Evolutionary conservation across 352 stramenopile species (phyloP).

Genomic region (Globisporangium paddicum): DNA sequence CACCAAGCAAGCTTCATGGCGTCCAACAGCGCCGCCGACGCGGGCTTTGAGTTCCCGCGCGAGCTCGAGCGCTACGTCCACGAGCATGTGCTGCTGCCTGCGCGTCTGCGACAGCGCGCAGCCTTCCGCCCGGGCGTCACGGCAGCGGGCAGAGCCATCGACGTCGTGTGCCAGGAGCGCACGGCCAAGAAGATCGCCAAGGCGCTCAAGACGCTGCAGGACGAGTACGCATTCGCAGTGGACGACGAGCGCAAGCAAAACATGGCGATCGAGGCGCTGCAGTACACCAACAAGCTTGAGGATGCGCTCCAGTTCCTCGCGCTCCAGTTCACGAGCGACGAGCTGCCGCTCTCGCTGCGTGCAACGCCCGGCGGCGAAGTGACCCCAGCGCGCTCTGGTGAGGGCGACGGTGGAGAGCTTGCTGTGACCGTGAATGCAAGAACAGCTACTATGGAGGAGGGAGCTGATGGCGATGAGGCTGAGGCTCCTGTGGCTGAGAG

Average conservation of each 20-base stretch:
- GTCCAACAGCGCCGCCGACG: slow-evolving; percentile 14
- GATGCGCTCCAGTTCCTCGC: slow-evolving; percentile 63
- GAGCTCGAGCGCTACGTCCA: slow-evolving; percentile 53
- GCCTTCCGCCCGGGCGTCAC: slow-evolving; percentile 51
- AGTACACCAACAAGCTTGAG: slow-evolving; percentile 60
- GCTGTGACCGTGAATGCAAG: slow-evolving; percentile 26
- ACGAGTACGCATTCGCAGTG: slow-evolving; percentile 41
- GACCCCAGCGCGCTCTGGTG: not conserved
- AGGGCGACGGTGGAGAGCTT: slow-evolving; percentile 17
- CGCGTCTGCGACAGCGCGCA: slow-evolving; percentile 24
- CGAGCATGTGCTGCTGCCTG: slow-evolving; percentile 23
- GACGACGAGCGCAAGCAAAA: not conserved
- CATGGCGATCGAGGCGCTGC: slow-evolving; percentile 35
- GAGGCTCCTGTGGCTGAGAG: slow-evolving; percentile 8
- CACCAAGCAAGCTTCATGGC: not conserved
- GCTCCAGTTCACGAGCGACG: slow-evolving; percentile 51
- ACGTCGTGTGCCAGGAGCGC: slow-evolving; percentile 35
- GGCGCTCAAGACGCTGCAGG: slow-evolving; percentile 34
- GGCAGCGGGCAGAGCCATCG: slow-evolving; percentile 18
- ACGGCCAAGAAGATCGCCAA: slow-evolving; percentile 50
- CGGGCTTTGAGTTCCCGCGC: slow-evolving; percentile 51
- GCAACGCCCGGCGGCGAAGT: slow-evolving; percentile 16
- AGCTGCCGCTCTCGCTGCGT: slow-evolving; percentile 39
- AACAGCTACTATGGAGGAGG: not conserved
- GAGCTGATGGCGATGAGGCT: not conserved